Conservation (phyloP, 495 filamentous ascomycete genomes). For the Trichocladium uniseriatum region DNA sequence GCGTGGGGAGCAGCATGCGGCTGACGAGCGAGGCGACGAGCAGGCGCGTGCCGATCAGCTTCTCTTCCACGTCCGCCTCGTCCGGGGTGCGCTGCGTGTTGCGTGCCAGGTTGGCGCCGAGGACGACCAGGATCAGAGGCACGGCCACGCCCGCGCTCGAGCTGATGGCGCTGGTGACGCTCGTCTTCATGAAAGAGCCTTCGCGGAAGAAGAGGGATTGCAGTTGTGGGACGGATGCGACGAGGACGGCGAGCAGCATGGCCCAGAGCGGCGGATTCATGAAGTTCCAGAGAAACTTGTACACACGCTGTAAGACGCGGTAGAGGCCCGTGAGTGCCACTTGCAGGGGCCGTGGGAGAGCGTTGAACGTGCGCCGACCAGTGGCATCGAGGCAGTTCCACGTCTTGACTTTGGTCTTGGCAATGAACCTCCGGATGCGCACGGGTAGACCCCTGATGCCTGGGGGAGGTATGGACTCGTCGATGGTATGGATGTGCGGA, state of each 20-base stretch:
- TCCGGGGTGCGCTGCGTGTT: constrained; percentile 54
- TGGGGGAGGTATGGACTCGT: constrained; percentile 25
- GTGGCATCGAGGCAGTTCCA: constrained; percentile 31
- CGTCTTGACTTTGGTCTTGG: constrained; percentile 16
- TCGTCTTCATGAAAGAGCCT: constrained; percentile 87
- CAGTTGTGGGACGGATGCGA: constrained; percentile 79
- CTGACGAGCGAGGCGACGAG: constrained; percentile 77
- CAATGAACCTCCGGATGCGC: constrained; percentile 16
- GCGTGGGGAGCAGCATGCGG: constrained; percentile 84
- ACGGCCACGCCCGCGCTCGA: constrained; percentile 88
- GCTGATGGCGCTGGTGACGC: constrained; percentile 75
- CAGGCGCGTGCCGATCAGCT: constrained; percentile 57
- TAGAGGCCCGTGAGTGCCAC: constrained; percentile 38
- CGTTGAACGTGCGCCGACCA: constrained; percentile 19
- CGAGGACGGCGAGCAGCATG: constrained; percentile 79
- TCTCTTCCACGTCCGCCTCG: constrained; percentile 55
- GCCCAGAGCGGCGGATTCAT: constrained; percentile 99
- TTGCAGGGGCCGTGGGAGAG: constrained; percentile 53
- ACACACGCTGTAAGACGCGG: constrained; percentile 41
- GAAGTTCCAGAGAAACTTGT: constrained; percentile 68
- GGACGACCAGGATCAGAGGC: constrained; percentile 89
- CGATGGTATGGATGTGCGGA: constrained; percentile 31
- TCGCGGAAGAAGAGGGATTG: constrained; percentile 80
- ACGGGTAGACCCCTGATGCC: constrained; percentile 27
- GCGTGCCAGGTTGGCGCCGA: constrained; percentile 82